A percentile compares a stretch with the other conserved stretches of the same genome.
Evolutionary conservation across 306 rosid species (phyloP).

Genomic region (Dalbergia oliveri): DNA sequence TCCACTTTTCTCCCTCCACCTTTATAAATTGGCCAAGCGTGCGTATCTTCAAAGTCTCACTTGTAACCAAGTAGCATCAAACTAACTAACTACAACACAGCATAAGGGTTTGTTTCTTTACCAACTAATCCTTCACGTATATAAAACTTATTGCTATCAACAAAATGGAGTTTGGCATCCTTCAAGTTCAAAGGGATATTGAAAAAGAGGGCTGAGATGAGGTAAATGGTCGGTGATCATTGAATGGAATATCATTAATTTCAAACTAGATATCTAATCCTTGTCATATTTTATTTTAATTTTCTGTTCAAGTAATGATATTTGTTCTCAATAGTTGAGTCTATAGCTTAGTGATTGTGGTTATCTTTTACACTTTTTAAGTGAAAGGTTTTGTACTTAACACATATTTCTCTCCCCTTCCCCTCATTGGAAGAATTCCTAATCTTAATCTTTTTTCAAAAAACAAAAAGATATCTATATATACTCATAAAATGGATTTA

Average conservation of each 20-base stretch:
- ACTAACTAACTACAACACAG: too few relatives aligned
- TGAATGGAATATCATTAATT: constrained; percentile 1
- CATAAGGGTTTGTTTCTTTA: not conserved
- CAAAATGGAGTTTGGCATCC: not conserved
- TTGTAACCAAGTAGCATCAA: not conserved
- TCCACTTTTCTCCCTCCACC: not conserved
- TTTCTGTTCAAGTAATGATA: too few relatives aligned
- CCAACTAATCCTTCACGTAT: not conserved
- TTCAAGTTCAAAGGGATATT: too few relatives aligned
- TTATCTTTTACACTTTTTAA: too few relatives aligned
- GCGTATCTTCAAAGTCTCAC: not conserved
- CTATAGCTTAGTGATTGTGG: too few relatives aligned
- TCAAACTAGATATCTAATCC: constrained; percentile 8
- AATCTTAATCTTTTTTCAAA: too few relatives aligned
- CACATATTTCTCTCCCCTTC: too few relatives aligned
- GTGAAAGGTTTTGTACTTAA: too few relatives aligned
- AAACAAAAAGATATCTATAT: too few relatives aligned
- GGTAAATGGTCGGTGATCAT: not conserved
- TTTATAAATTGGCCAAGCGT: not conserved
- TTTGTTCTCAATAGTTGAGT: too few relatives aligned
- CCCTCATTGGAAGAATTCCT: too few relatives aligned
- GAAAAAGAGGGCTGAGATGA: not conserved
- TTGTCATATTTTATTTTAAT: not conserved
- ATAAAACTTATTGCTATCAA: not conserved
- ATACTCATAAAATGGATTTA: too few relatives aligned